These are phyloP conservation scores for Sporothrix globosa DNA, from an alignment of 2,329 filamentous ascomycete genomes.

Conservation along the genomic window DNA sequence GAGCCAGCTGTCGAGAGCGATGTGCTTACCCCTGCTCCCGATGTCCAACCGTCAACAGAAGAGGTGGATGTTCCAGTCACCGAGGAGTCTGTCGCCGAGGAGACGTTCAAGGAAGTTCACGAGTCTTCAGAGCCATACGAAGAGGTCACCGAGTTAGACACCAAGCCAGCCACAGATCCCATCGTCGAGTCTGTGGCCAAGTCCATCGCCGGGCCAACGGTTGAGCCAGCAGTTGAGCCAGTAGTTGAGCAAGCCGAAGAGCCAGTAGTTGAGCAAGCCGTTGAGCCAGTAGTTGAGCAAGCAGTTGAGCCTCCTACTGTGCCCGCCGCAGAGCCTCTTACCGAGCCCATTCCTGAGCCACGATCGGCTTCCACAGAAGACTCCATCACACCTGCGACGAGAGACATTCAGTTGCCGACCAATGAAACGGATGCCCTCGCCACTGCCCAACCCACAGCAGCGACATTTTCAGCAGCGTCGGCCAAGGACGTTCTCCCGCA, in stretches of 20 bases:
- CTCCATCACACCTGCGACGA: not conserved
- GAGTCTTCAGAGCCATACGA: not conserved
- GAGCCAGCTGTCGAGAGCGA: slow-evolving; percentile 14
- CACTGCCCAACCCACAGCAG: not conserved
- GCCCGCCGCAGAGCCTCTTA: not conserved
- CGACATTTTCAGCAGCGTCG: not conserved
- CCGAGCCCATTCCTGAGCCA: not conserved
- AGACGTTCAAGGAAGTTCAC: not conserved
- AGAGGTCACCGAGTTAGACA: not conserved
- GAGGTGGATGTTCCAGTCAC: not conserved
- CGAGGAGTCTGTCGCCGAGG: not conserved
- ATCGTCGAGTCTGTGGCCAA: not conserved
- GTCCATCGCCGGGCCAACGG: not conserved
- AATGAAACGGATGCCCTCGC: not conserved
- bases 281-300: not conserved
- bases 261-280: not conserved
- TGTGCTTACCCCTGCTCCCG: slow-evolving; percentile 21
- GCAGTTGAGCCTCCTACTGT: not conserved
- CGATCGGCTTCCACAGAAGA: not conserved
- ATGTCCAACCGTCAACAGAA: not conserved
- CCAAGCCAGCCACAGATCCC: not conserved
- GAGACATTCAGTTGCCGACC: not conserved
- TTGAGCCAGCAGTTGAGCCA: not conserved
- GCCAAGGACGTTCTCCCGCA: slow-evolving; percentile 22
- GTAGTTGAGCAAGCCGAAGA: not conserved